Conservation (phyloP, 441 rosid species). For the Pelargonium australe region DNA sequence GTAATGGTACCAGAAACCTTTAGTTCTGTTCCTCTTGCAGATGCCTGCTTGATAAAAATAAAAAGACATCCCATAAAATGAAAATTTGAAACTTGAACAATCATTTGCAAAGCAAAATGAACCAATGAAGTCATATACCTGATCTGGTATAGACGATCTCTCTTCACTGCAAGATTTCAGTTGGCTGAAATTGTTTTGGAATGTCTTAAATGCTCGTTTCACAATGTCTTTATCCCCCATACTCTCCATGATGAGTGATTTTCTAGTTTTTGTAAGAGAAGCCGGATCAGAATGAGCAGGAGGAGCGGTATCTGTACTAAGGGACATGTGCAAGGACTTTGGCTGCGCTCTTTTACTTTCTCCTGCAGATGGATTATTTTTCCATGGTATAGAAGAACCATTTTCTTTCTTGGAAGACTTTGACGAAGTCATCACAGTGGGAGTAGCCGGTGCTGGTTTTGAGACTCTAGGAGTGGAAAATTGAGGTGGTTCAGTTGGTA, state of each 20-base stretch:
- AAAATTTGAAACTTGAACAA: neutral
- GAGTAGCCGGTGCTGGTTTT: conserved; percentile 6
- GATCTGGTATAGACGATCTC: conserved; percentile 40
- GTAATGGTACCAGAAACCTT: conserved; percentile 34
- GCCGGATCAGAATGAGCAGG: conserved; percentile 29
- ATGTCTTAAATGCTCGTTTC: conserved; percentile 80
- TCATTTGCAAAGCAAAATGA: conserved; percentile 3
- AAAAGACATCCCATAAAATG: neutral
- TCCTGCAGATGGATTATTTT: conserved; percentile 28
- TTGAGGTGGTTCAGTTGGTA: conserved; percentile 26
- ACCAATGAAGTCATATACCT: conserved; percentile 36
- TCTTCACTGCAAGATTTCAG: conserved; percentile 38
- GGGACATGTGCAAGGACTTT: conserved; percentile 67
- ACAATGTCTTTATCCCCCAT: conserved; percentile 99
- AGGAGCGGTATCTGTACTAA: conserved; percentile 40
- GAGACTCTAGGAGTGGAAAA: conserved; percentile 28
- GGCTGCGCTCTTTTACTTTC: conserved; percentile 57
- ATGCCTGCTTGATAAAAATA: conserved; percentile 34
- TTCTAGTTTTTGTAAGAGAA: conserved; percentile 38
- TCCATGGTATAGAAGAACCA: conserved; percentile 29
- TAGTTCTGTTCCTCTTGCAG: conserved; percentile 35
- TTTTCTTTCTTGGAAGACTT: conserved; percentile 35
- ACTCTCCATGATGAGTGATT: conserved; percentile 79
- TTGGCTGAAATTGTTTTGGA: conserved; percentile 53
- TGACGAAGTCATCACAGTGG: conserved; percentile 35